Evolutionary conservation across 2,329 filamentous ascomycete species (phyloP).

Genomic region (Penicillium griseofulvum): DNA sequence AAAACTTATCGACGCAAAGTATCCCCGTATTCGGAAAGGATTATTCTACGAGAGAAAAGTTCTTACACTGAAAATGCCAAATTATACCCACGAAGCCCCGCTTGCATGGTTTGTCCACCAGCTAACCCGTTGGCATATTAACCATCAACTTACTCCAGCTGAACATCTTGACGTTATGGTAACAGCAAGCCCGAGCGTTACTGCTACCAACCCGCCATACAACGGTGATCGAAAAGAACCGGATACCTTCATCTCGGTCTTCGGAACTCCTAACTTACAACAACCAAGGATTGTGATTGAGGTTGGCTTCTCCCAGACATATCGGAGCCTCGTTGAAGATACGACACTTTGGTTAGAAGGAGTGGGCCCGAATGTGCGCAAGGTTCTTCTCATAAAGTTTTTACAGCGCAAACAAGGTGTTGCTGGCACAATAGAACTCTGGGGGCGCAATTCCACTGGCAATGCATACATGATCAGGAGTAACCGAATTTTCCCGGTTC

Average conservation of each 20-base stretch:
- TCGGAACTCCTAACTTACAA: background rate
- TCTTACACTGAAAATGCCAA: background rate
- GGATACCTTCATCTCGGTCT: background rate
- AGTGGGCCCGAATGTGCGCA: background rate
- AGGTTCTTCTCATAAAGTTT: background rate
- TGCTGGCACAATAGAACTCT: background rate
- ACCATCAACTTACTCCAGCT: background rate
- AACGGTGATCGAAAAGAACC: background rate
- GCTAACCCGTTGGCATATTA: background rate
- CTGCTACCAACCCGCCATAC: background rate
- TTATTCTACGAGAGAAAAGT: background rate
- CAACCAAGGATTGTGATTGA: background rate
- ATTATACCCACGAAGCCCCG: background rate
- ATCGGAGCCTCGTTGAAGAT: background rate
- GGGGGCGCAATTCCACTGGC: background rate
- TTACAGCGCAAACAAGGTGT: background rate
- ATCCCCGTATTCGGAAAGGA: background rate
- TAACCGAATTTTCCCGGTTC: background rate
- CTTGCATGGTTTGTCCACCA: background rate
- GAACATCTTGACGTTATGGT: background rate
- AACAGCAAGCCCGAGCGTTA: background rate
- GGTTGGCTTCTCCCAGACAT: background rate
- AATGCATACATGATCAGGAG: background rate
- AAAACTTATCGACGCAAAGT: background rate
- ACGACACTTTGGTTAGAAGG: background rate